Conservation (phyloP, 2,329 filamentous ascomycete genomes). For the Dendryphion nanum region DNA sequence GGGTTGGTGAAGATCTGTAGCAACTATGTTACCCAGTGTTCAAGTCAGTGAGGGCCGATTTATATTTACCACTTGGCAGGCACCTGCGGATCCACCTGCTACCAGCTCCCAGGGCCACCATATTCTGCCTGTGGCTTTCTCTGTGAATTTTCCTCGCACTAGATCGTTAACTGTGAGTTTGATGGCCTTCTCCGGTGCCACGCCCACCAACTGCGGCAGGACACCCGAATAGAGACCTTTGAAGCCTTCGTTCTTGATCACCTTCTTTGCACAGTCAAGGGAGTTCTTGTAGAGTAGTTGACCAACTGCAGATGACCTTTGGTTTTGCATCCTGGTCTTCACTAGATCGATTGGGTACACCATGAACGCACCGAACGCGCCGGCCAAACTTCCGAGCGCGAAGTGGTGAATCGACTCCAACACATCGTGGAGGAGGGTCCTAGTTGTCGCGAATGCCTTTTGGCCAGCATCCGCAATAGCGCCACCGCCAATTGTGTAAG, state of each 20-base stretch:
- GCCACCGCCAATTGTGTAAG: conserved; percentile 55
- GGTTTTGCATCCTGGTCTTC: conserved; percentile 98
- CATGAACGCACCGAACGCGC: conserved; percentile 98
- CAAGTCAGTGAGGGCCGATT: conserved; percentile 1
- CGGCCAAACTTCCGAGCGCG: conserved; percentile 80
- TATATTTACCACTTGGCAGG: conserved; percentile 85
- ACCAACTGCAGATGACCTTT: conserved; percentile 74
- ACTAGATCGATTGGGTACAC: conserved; percentile 98
- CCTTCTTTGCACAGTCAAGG: conserved; percentile 89
- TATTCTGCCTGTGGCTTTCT: conserved; percentile 72
- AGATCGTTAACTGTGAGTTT: conserved; percentile 98
- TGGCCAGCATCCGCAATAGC: conserved; percentile 46
- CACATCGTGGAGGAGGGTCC: conserved; percentile 61
- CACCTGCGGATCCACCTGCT: conserved; percentile 86
- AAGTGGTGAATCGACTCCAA: conserved; percentile 88
- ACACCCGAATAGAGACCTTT: conserved; percentile 91
- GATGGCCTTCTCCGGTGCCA: conserved; percentile 99
- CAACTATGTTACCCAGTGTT: too few species aligned
- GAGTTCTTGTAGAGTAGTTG: conserved; percentile 96
- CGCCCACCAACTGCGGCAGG: conserved; percentile 89
- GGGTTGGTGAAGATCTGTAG: conserved; percentile 92
- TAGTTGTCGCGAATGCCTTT: conserved; percentile 56
- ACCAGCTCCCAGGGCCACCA: conserved; percentile 70
- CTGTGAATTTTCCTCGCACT: conserved; percentile 72
- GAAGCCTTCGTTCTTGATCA: conserved; percentile 88